Evolutionary conservation across 768 basidiomycete genomes (phyloP).

Genomic region (Mycena haematopus): DNA sequence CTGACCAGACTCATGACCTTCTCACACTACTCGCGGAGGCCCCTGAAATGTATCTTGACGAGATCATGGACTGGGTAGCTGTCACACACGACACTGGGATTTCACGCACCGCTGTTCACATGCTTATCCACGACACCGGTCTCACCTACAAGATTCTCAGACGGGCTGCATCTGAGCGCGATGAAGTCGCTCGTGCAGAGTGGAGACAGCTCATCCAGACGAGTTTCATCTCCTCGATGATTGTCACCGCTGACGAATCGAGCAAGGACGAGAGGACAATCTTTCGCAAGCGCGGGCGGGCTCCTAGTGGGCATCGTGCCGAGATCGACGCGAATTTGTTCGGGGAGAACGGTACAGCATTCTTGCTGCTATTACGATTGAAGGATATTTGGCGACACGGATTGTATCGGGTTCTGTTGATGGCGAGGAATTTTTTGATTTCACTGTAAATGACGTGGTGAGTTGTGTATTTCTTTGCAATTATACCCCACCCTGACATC

Average conservation of each 20-base stretch:
- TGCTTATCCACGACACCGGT: constrained; percentile 29
- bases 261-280: constrained; percentile 11
- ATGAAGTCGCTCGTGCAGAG: constrained; percentile 26
- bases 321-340: constrained; percentile 26
- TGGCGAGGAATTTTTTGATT: too few relatives aligned
- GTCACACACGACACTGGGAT: constrained; percentile 27
- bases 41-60: constrained; percentile 33
- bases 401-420: constrained; percentile 17
- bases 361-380: constrained; percentile 20
- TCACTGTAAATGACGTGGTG: constrained; percentile 21
- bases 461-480: background rate
- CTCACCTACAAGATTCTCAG: constrained; percentile 33
- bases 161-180: constrained; percentile 31
- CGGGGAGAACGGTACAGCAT: constrained; percentile 24
- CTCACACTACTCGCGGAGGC: constrained; percentile 19
- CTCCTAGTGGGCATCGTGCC: constrained; percentile 1
- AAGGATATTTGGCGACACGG: constrained; percentile 15
- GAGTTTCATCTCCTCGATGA: constrained; percentile 19
- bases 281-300: constrained; percentile 11
- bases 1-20: constrained; percentile 22
- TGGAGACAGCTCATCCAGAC: constrained; percentile 26
- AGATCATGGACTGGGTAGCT: constrained; percentile 34
- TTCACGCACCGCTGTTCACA: constrained; percentile 28
- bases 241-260: constrained; percentile 8
- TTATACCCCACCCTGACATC: background rate